Conservation (phyloP, 371 early-diverging fungal species). For the Rhizopus stolonifer region DNA sequence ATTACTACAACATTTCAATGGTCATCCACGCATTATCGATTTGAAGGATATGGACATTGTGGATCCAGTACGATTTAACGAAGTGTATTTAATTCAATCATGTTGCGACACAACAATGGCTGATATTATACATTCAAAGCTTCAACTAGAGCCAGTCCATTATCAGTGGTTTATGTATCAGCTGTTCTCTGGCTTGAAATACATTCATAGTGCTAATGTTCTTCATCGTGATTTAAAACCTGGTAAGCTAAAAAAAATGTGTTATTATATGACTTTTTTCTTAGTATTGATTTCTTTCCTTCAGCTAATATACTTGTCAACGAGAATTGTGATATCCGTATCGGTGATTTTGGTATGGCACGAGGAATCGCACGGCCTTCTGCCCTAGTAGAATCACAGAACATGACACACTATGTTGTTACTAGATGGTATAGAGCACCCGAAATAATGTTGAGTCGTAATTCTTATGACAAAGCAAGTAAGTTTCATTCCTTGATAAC, state of each 20-base stretch:
- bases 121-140: conserved; percentile 85
- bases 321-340: conserved; percentile 77
- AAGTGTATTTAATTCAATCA: conserved; percentile 63
- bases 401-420: conserved; percentile 49
- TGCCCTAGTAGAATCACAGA: conserved; percentile 22
- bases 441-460: conserved; percentile 46
- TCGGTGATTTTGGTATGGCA: conserved; percentile 57
- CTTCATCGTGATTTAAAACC: conserved; percentile 92
- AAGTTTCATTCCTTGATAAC: conserved; percentile 8
- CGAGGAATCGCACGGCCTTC: conserved; percentile 33
- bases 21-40: conserved; percentile 76
- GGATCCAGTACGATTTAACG: conserved; percentile 66
- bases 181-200: conserved; percentile 83
- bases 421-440: conserved; percentile 54
- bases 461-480: conserved; percentile 42
- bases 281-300: too few species aligned
- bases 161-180: conserved; percentile 94
- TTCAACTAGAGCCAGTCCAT: conserved; percentile 84
- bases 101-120: conserved; percentile 93
- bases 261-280: not conserved
- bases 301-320: conserved; percentile 86
- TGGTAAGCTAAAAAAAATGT: conserved; percentile 23
- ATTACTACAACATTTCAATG: conserved; percentile 74
- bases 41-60: conserved; percentile 71
- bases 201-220: conserved; percentile 88